Evolutionary conservation across 2,329 filamentous ascomycete species (phyloP).

Genomic region (Dactylellina leptospora): DNA sequence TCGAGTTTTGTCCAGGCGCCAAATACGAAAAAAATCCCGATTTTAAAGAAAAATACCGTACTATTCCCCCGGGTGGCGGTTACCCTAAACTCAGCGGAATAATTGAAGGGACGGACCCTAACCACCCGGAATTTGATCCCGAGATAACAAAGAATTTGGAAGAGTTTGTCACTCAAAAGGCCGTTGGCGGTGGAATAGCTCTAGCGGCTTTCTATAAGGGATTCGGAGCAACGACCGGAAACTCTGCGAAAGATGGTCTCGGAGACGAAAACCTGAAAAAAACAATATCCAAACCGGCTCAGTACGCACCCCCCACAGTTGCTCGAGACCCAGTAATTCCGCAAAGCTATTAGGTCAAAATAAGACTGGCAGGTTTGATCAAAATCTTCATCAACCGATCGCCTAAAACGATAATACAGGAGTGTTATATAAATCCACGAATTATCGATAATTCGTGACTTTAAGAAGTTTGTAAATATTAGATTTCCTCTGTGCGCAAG

Average conservation of each 20-base stretch:
- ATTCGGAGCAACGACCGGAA: not conserved
- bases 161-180: slow-evolving; percentile 4
- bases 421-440: no score
- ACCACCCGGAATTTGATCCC: slow-evolving; percentile 6
- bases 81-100: slow-evolving; percentile 2
- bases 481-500: not conserved
- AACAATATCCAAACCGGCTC: no score
- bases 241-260: no score
- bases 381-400: no score
- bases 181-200: not conserved
- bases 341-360: no score
- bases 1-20: not conserved
- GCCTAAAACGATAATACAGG: no score
- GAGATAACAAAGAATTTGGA: slow-evolving; percentile 7
- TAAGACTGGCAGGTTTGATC: no score
- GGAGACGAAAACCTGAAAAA: no score
- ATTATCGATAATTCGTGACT: no score
- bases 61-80: not conserved
- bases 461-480: no score
- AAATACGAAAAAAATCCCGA: slow-evolving; percentile 10
- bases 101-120: not conserved
- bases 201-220: slow-evolving; percentile 1
- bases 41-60: slow-evolving; percentile 12
- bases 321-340: no score
- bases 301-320: no score